Percentiles rank a stretch among this genome's conserved stretches.
Conservation (phyloP, 352 stramenopile species). For the Globisporangium cylindrosporum region DNA sequence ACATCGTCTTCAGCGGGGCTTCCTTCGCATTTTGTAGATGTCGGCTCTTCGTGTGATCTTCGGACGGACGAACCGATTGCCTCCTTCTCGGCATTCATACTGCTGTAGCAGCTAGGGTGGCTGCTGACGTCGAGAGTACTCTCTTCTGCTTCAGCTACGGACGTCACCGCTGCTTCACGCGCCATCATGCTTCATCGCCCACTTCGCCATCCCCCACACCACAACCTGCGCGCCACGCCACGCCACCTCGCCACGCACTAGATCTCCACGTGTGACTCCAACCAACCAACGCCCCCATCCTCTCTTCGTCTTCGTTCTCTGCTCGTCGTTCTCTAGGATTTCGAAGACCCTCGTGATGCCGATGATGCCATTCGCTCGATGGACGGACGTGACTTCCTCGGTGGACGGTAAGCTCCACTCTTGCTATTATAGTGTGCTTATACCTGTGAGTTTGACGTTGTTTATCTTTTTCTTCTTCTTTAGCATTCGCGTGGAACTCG, state of each 20-base stretch:
- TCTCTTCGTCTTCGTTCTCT: conserved; percentile 39
- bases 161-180: not conserved
- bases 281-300: conserved; percentile 45
- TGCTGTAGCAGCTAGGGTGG: not conserved
- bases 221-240: conserved; percentile 8
- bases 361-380: conserved; percentile 86
- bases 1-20: not conserved
- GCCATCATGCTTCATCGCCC: conserved; percentile 24
- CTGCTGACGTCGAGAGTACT: not conserved
- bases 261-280: conserved; percentile 23
- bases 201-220: conserved; percentile 6
- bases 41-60: conserved; percentile 5
- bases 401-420: conserved; percentile 52
- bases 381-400: conserved; percentile 84
- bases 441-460: not conserved
- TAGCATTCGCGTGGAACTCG: conserved; percentile 81
- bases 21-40: not conserved
- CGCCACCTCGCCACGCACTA: conserved; percentile 20
- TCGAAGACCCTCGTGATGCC: conserved; percentile 85
- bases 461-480: not conserved
- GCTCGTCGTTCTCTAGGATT: conserved; percentile 75
- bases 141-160: not conserved
- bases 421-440: not conserved
- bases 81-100: not conserved
- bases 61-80: not conserved